Evolutionary conservation across 108 stramenopile genomes (phyloP), one percentile per base, ranked within the genome.

Genomic region (Tribonema minus): DNA sequence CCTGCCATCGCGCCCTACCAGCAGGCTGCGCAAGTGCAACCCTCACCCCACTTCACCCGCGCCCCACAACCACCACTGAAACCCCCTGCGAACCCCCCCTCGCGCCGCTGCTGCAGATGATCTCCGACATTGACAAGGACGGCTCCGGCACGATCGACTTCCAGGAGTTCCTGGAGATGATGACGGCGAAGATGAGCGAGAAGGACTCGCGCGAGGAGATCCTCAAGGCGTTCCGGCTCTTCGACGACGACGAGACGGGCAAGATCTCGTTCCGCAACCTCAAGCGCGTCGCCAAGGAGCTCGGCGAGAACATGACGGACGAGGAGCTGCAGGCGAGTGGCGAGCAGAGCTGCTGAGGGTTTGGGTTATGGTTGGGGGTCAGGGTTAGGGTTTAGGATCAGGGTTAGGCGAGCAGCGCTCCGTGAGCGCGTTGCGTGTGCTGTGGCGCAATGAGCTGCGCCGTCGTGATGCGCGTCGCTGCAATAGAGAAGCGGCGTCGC

Each of bases 211-310:
- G 87, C 6, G 92, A 92, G 71, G 91, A 92, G 61, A 91, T 92
- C 38, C 76, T 91, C 36, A 92, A 92, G 77, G 92, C 92, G 15
- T 93, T 93, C 67, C 83, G 90, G 37, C 85, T 93, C 4, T 93
- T 93, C 76, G 92, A 93, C 72, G 92, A 92, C 76, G 92, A 92
- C 64, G 92, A 92, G 68, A 92, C 90, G 68, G 92, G 92, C 36
- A 91, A 91, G 78, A 92, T 93, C 68, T 86, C 90, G 12, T 92
- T 92, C 80, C 85, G 88, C 36, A 91, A 93, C 81, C 84, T 93
- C 70, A 93, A 92, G 86, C 88, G 92, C 40, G 92, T 93, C 46
- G 91, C 91, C n/a, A 90, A 89, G 84, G 92, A 92, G 82, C 87
- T 93, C 9, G 92, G 92, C 9, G 92, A 93, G 83, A 90, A 71